A percentile compares a stretch with the other conserved stretches of the same genome.
These are phyloP conservation scores for Hypoxylon subgilvum DNA, from an alignment of 495 filamentous ascomycete genomes.

Conservation along the genomic window DNA sequence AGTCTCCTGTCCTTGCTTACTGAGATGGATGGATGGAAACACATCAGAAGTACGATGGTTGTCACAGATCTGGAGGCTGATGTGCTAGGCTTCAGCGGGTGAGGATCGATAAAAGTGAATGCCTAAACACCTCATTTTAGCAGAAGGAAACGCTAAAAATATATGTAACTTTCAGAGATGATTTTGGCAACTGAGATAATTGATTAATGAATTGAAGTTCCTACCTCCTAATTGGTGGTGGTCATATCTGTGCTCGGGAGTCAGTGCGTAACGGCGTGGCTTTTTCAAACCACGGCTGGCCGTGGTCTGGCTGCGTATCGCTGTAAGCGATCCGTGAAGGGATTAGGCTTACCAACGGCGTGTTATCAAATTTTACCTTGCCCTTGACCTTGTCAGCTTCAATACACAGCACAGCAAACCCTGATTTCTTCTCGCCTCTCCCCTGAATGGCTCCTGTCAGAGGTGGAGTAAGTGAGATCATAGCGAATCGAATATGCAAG, in stretches of 20 bases:
- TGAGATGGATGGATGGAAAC: background rate
- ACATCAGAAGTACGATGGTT: background rate
- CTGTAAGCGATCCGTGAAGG: slow-evolving; percentile 26
- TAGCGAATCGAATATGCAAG: too few relatives aligned
- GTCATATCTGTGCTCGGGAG: slow-evolving; percentile 24
- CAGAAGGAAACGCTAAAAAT: too few relatives aligned
- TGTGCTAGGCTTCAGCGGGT: background rate
- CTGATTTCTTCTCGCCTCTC: too few relatives aligned
- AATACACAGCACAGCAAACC: background rate
- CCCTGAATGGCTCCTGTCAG: too few relatives aligned
- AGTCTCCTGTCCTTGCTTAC: background rate
- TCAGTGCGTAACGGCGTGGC: slow-evolving; percentile 26
- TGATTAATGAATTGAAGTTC: too few relatives aligned
- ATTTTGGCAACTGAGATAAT: too few relatives aligned
- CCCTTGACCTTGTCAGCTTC: background rate
- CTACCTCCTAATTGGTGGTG: background rate
- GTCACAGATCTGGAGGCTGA: slow-evolving; percentile 9
- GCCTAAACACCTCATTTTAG: slow-evolving; percentile 2
- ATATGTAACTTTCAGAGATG: too few relatives aligned
- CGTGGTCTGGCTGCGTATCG: slow-evolving; percentile 19
- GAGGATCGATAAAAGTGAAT: slow-evolving; percentile 1
- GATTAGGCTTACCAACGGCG: slow-evolving; percentile 12
- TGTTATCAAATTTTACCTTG: slow-evolving; percentile 2
- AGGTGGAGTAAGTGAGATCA: too few relatives aligned
- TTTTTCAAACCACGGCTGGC: background rate